Percentiles rank a stretch among this genome's conserved stretches.
phyloP scores from a whole-genome alignment of 352 stramenopile genomes.

The Phytophthora fragariae region DNA sequence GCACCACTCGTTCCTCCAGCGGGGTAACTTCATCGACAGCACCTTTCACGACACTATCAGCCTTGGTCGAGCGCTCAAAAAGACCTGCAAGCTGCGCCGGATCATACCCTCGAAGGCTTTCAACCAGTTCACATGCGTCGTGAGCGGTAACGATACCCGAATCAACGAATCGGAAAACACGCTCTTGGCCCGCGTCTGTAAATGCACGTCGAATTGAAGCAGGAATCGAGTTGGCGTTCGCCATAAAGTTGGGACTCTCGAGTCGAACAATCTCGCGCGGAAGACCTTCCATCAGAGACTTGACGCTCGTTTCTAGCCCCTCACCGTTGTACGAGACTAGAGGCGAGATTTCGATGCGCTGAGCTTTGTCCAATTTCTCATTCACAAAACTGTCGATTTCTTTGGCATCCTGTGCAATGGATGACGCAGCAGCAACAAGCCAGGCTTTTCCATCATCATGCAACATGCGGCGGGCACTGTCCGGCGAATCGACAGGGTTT shows the following conservation, averaged over 20 bases:
- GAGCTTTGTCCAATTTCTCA: conserved; percentile 46
- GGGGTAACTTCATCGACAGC: conserved; percentile 43
- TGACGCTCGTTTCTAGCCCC: conserved; percentile 56
- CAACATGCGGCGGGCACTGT: conserved; percentile 84
- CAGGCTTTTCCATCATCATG: conserved; percentile 70
- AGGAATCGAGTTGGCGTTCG: conserved; percentile 42
- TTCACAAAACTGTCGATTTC: conserved; percentile 41
- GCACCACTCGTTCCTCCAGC: conserved; percentile 51
- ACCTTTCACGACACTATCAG: conserved; percentile 27
- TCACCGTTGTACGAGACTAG: conserved; percentile 91
- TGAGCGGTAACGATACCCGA: conserved; percentile 39
- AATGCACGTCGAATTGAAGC: conserved; percentile 44
- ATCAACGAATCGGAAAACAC: conserved; percentile 64
- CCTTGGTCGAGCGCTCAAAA: conserved; percentile 49
- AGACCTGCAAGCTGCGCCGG: conserved; percentile 43
- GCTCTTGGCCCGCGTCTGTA: conserved; percentile 44
- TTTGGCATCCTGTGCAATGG: conserved; percentile 27
- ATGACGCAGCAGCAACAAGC: conserved; percentile 57
- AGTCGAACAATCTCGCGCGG: conserved; percentile 47
- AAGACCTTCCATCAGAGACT: conserved; percentile 32
- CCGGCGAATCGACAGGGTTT: conserved; percentile 78
- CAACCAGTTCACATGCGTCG: conserved; percentile 46
- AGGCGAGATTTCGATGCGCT: conserved; percentile 83
- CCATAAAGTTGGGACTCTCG: conserved; percentile 38
- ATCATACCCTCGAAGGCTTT: conserved; percentile 43